These are phyloP conservation scores for Mycosphaerella sp. DNA, from an alignment of 2,329 filamentous ascomycete genomes.

Conservation along the genomic window DNA sequence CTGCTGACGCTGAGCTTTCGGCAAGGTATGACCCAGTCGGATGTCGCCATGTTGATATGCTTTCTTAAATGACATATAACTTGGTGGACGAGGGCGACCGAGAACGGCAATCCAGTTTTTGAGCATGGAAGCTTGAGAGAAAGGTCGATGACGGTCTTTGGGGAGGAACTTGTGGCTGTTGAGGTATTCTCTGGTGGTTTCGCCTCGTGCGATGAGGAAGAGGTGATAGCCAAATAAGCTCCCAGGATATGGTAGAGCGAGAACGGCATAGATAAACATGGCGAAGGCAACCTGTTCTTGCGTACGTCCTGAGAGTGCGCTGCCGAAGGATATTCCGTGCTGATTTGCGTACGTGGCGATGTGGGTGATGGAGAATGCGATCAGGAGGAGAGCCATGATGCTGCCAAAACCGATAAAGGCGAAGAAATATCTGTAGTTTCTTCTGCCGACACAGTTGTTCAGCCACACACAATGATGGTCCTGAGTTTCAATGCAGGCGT, in stretches of 20 bases:
- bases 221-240: constrained; percentile 83
- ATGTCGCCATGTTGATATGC: constrained; percentile 75
- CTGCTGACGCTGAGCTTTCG: constrained; percentile 8
- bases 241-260: constrained; percentile 72
- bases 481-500: constrained; percentile 94
- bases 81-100: constrained; percentile 74
- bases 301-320: constrained; percentile 45
- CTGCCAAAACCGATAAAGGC: constrained; percentile 78
- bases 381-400: constrained; percentile 66
- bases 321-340: constrained; percentile 59
- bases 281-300: constrained; percentile 53
- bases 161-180: constrained; percentile 94
- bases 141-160: constrained; percentile 84
- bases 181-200: constrained; percentile 93
- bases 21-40: constrained; percentile 55
- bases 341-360: constrained; percentile 63
- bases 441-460: constrained; percentile 94
- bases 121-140: constrained; percentile 65
- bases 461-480: constrained; percentile 99
- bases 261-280: constrained; percentile 73
- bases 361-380: constrained; percentile 73
- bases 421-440: constrained; percentile 98
- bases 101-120: constrained; percentile 79
- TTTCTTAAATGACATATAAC: constrained; percentile 81
- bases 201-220: constrained; percentile 81